These are phyloP conservation scores for Besnoitia besnoiti DNA, from an alignment of 169 alveolate genomes.

Conservation along the genomic window DNA sequence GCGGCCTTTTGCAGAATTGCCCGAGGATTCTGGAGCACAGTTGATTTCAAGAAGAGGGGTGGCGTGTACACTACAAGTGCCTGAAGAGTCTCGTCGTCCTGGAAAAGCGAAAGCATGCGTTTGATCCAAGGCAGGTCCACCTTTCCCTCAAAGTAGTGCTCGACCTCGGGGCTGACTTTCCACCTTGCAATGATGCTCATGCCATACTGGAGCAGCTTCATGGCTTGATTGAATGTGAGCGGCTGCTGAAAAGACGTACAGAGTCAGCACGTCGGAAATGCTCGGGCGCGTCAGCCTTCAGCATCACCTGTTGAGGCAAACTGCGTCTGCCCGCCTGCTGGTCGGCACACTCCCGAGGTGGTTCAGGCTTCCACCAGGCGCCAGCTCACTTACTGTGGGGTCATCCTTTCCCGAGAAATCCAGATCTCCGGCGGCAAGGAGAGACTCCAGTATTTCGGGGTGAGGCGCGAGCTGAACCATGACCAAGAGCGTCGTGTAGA, in stretches of 20 bases:
- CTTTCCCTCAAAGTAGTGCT: neutral
- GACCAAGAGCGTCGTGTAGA: conserved; percentile 42
- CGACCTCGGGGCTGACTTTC: conserved; percentile 25
- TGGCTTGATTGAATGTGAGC: neutral
- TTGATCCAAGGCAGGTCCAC: neutral
- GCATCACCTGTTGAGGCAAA: too few relatives aligned
- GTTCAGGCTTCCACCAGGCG: neutral
- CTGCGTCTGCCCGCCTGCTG: too few relatives aligned
- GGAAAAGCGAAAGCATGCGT: neutral
- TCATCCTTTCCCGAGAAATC: neutral
- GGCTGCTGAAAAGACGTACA: conserved; percentile 4
- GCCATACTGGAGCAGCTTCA: conserved; percentile 16
- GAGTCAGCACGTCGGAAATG: too few relatives aligned
- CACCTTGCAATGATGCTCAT: neutral
- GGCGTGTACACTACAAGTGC: neutral
- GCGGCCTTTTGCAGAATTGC: conserved; percentile 21
- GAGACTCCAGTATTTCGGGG: neutral
- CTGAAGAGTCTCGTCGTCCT: conserved; percentile 12
- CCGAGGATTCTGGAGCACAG: conserved; percentile 6
- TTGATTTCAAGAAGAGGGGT: neutral
- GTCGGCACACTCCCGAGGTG: too few relatives aligned
- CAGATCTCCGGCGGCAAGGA: conserved; percentile 30
- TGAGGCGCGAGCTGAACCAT: conserved; percentile 16
- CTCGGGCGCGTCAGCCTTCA: too few relatives aligned
- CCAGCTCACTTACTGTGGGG: neutral